Percentiles rank a stretch among this genome's conserved stretches.
Evolutionary conservation across 352 stramenopile species (phyloP).

Genomic region (Phytophthora europaea): DNA sequence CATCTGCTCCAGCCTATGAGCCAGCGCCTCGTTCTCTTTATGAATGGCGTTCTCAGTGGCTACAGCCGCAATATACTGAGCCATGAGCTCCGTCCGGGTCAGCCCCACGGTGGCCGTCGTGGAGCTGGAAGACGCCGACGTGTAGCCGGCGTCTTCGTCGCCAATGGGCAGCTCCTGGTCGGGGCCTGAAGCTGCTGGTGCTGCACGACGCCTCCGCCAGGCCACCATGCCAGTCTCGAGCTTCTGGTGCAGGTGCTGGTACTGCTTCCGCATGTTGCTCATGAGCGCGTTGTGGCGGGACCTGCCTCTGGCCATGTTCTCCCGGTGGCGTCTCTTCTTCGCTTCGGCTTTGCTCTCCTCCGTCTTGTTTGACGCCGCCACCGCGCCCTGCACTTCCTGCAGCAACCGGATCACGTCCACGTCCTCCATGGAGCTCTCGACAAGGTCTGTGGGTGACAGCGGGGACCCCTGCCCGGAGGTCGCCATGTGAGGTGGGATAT

Average conservation of each 20-base stretch:
- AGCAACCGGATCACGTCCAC: constrained; percentile 18
- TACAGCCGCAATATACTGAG: constrained; percentile 37
- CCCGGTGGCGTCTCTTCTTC: constrained; percentile 36
- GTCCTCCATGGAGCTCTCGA: constrained; percentile 6
- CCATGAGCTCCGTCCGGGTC: constrained; percentile 16
- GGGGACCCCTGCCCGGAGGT: constrained; percentile 21
- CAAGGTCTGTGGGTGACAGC: constrained; percentile 22
- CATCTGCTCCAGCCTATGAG: constrained; percentile 40
- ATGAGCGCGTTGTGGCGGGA: constrained; percentile 41
- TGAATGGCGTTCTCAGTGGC: constrained; percentile 43
- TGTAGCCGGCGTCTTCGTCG: constrained; percentile 13
- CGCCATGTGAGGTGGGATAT: constrained; percentile 14
- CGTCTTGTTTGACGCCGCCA: neutral
- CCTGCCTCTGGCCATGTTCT: constrained; percentile 41
- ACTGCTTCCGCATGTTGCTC: constrained; percentile 38
- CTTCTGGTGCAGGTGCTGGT: constrained; percentile 28
- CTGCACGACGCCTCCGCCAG: constrained; percentile 10
- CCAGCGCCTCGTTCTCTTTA: constrained; percentile 36
- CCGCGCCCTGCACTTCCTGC: constrained; percentile 1
- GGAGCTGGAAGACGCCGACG: constrained; percentile 10
- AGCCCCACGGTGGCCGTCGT: neutral
- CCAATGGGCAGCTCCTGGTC: constrained; percentile 5
- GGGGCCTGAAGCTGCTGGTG: neutral
- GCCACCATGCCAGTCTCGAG: constrained; percentile 31
- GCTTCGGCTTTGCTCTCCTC: constrained; percentile 30